Conservation (phyloP, 257 asterid genomes). For the Solanum okadae region DNA sequence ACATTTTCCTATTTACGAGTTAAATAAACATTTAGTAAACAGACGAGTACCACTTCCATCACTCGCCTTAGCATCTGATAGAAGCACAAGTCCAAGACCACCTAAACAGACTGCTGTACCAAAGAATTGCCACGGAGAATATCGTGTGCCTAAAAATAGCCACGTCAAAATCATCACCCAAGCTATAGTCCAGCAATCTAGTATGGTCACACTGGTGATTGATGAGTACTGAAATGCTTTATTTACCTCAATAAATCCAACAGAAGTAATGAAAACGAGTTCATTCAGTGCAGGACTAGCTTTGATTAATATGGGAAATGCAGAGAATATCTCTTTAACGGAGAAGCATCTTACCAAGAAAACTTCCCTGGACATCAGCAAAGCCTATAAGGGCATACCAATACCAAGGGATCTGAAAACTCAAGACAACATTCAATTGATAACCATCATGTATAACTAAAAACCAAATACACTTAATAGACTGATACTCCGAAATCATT, state of each 20-base stretch:
- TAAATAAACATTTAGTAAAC: not conserved
- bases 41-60: conserved; percentile 34
- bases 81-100: conserved; percentile 55
- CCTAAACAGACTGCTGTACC: conserved; percentile 54
- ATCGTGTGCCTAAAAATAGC: conserved; percentile 50
- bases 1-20: not conserved
- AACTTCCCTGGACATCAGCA: conserved; percentile 67
- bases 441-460: not conserved
- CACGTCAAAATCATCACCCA: conserved; percentile 68
- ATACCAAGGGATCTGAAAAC: conserved; percentile 65
- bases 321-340: not conserved
- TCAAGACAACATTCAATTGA: not conserved
- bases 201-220: conserved; percentile 61
- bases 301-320: no score
- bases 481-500: not conserved
- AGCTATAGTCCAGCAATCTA: conserved; percentile 68
- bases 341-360: conserved; percentile 38
- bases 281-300: no score
- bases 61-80: conserved; percentile 49
- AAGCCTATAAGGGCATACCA: conserved; percentile 62
- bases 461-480: not conserved
- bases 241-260: conserved; percentile 34
- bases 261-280: not conserved
- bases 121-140: conserved; percentile 43
- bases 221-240: conserved; percentile 72